Conservation (phyloP, 305 asterid genomes). For the Solanum chacoense region DNA sequence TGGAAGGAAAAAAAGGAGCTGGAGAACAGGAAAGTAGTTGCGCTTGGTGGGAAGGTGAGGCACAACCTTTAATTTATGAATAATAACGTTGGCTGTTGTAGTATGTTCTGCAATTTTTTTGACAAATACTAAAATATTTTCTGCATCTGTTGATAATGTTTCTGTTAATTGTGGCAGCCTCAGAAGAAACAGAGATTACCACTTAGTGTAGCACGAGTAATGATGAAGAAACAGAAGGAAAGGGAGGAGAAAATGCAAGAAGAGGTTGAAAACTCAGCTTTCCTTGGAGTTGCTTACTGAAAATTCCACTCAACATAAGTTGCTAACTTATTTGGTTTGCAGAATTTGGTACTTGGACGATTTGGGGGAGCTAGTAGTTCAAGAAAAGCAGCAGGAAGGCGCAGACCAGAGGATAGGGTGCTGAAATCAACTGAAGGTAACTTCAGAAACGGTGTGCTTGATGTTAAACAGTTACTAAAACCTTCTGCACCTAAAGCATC, state of each 20-base stretch:
- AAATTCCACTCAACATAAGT: neutral
- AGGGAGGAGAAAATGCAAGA: constrained; percentile 47
- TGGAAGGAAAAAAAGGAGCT: constrained; percentile 74
- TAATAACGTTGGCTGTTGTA: neutral
- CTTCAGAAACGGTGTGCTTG: constrained; percentile 73
- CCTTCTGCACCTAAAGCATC: constrained; percentile 31
- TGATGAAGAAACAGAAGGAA: constrained; percentile 77
- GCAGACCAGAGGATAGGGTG: constrained; percentile 53
- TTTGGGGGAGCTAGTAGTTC: constrained; percentile 36
- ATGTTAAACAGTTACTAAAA: constrained; percentile 45
- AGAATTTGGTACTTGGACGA: constrained; percentile 54
- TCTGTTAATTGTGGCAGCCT: constrained; percentile 32
- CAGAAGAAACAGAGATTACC: constrained; percentile 76
- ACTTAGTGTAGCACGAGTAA: constrained; percentile 61
- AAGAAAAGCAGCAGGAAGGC: constrained; percentile 27
- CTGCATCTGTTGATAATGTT: neutral
- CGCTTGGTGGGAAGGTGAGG: constrained; percentile 87
- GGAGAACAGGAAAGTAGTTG: constrained; percentile 71
- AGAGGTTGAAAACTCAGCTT: constrained; percentile 39
- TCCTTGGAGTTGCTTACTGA: neutral
- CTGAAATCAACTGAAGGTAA: constrained; percentile 53
- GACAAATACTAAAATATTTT: neutral
- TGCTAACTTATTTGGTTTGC: constrained; percentile 10
- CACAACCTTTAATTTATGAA: neutral
- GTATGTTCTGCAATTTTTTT: neutral